These are phyloP conservation scores for Canariomyces notabilis DNA, from an alignment of 2,329 filamentous ascomycete genomes.

Conservation along the genomic window DNA sequence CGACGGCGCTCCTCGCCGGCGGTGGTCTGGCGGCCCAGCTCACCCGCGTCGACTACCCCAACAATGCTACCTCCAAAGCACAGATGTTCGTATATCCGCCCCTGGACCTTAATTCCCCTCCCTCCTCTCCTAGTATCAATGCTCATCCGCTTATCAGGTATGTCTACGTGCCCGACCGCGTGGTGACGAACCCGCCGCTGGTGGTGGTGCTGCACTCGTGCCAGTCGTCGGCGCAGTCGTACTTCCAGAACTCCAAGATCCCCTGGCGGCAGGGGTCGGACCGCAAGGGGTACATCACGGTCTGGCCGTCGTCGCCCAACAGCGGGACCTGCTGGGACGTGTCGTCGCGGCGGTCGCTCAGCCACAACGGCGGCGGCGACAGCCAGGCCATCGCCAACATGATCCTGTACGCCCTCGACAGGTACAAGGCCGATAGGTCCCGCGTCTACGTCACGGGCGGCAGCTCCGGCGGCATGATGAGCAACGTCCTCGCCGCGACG, in stretches of 20 bases:
- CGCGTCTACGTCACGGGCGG: constrained; percentile 34
- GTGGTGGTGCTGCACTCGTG: constrained; percentile 37
- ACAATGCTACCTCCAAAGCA: constrained; percentile 33
- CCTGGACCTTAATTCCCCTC: background rate
- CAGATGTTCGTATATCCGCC: constrained; percentile 29
- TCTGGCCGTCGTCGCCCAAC: constrained; percentile 49
- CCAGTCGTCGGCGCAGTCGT: constrained; percentile 33
- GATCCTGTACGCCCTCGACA: constrained; percentile 30
- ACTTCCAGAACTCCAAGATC: constrained; percentile 34
- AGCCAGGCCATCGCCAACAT: constrained; percentile 36
- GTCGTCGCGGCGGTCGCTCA: constrained; percentile 38
- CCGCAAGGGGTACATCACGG: constrained; percentile 37
- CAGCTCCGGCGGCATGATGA: constrained; percentile 35
- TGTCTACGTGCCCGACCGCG: constrained; percentile 34
- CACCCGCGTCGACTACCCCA: constrained; percentile 34
- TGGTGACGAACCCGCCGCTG: constrained; percentile 31
- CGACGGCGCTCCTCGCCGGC: constrained; percentile 21
- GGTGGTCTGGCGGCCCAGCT: constrained; percentile 28
- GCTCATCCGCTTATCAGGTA: no score
- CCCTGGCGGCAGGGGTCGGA: constrained; percentile 34
- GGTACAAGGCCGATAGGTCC: constrained; percentile 29
- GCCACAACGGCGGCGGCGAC: constrained; percentile 33
- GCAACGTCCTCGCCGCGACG: constrained; percentile 38
- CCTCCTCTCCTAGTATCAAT: background rate
- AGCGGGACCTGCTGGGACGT: constrained; percentile 54